Base-by-base conservation (phyloP, 2,329 filamentous ascomycete genomes). In the Sclerotiophoma versabilis region DNA sequence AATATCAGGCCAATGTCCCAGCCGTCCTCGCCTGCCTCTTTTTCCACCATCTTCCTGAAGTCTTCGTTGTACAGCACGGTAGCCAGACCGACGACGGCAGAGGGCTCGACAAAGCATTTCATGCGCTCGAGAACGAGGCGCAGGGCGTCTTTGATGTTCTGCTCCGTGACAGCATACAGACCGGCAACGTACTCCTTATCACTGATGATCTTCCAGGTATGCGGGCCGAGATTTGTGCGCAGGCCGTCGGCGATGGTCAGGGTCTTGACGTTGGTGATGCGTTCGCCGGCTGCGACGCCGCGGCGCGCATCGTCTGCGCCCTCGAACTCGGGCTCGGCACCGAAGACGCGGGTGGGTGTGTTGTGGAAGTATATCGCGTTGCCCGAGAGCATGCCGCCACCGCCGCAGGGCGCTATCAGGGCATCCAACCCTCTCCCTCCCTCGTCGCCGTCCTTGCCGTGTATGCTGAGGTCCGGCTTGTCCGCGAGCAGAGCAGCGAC, bases 71-170 rank as follows among this genome's bases (percentile, higher is more conserved):
- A 97, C 62, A 98, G 77, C 46, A 87, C 88, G 7, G 91, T 90
- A 0, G 93, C 95, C 55, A 98, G 74, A 1, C 87, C 85, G n/a
- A 97, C 93, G 2, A 88, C 92, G 0, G 90, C 86, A 75, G 89
- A 93, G 19, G 93, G 93, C 81, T 98, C 93, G 11, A 97, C 87
- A 19, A 97, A 86, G 39, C 96, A 78, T 84, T 98, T 97, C 82
- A 95, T 86, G 53, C 93, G 80, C 83, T 98, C 93, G 58, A 93
- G 78, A 27, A 96, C 88, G 58, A 98, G 75, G 57, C 83, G 78
- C 84, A 96, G 83, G 11, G 93, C 89, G 19, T 80, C 82, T 67
- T 84, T 83, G 72, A 98, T 97, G 80, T 96, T 86, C 49, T 88
- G 87, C 75, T 98, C 93, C 1, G 81, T 86, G 1, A 96, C 93